A percentile compares a stretch with the other conserved stretches of the same genome.
phyloP scores from a whole-genome alignment of 371 early-diverging fungal genomes.

The Smittium culicis region DNA sequence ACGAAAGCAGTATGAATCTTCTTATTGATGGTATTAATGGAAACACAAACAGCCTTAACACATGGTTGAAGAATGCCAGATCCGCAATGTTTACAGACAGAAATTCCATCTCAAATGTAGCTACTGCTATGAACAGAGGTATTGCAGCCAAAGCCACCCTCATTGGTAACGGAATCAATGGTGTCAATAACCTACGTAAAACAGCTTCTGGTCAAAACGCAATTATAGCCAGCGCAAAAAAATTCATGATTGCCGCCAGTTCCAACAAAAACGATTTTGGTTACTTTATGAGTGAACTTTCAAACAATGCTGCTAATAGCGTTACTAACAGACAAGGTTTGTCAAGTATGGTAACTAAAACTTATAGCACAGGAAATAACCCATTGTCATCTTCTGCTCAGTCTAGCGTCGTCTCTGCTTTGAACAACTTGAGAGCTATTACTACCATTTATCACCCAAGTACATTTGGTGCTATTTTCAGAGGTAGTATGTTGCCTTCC shows the following conservation, averaged over 20 bases:
- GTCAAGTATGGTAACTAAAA: not conserved
- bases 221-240: not conserved
- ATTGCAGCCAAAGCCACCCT: not conserved
- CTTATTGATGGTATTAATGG: not conserved
- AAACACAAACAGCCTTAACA: not conserved
- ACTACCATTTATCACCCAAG: not conserved
- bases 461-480: not conserved
- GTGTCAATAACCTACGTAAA: not conserved
- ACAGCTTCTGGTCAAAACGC: not conserved
- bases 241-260: not conserved
- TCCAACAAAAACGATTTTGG: not conserved
- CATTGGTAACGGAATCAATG: not conserved
- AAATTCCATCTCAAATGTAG: not conserved
- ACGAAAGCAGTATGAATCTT: not conserved
- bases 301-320: not conserved
- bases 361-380: not conserved
- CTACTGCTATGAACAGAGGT: not conserved
- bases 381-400: not conserved
- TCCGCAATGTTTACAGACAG: not conserved
- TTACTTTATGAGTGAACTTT: not conserved
- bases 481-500: not conserved
- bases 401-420: not conserved
- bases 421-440: not conserved
- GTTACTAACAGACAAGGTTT: not conserved
- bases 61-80: not conserved